phyloP scores from a whole-genome alignment of 1,284 basidiomycete genomes.

The Moesziomyces sp. region DNA sequence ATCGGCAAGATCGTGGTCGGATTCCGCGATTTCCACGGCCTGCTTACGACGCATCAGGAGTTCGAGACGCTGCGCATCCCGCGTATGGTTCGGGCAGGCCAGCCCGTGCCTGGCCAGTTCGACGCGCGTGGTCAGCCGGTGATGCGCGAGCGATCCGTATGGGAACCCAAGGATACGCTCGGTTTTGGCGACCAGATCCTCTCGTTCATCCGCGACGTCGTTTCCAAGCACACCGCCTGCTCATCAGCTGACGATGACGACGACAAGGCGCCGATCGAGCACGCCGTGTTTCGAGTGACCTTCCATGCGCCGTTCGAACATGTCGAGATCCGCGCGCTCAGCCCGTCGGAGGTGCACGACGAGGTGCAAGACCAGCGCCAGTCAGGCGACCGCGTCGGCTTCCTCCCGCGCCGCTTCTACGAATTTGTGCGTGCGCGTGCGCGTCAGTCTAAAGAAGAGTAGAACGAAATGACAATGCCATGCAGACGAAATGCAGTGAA shows the following conservation, averaged over 20 bases:
- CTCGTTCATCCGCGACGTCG: conserved; percentile 71
- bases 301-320: conserved; percentile 51
- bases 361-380: not conserved
- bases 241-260: not conserved
- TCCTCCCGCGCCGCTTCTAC: conserved; percentile 48
- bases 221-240: conserved; percentile 7
- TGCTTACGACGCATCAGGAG: conserved; percentile 57
- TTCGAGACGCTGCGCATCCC: conserved; percentile 68
- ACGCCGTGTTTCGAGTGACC: conserved; percentile 54
- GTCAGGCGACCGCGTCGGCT: conserved; percentile 41
- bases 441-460: not conserved
- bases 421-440: conserved; percentile 36
- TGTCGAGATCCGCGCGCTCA: conserved; percentile 21
- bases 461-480: not conserved
- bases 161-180: conserved; percentile 81
- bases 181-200: conserved; percentile 79
- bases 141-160: conserved; percentile 79
- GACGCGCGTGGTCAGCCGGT: conserved; percentile 73
- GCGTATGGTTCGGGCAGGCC: conserved; percentile 54
- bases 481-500: conserved; percentile 3
- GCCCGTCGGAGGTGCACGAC: not conserved
- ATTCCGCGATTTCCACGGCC: conserved; percentile 83
- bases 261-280: conserved; percentile 4
- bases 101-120: conserved; percentile 73
- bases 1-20: conserved; percentile 86